Evolutionary conservation across 1,139 yeast genomes (phyloP).

Genomic region (Magnusiomyces fungicola): DNA sequence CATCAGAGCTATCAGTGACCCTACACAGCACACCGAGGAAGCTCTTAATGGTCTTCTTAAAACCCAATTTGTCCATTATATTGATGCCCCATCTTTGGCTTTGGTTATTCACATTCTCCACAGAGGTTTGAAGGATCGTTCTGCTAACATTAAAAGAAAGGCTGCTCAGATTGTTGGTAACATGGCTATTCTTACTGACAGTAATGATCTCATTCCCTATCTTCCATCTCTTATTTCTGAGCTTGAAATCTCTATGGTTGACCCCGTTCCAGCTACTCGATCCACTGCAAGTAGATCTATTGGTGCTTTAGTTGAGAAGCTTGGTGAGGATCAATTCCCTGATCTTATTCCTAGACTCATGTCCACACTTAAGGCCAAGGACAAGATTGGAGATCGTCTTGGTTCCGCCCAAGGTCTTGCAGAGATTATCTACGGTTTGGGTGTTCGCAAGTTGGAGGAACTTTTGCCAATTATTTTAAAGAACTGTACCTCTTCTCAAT

Average conservation of each 20-base stretch:
- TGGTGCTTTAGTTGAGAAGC: conserved; percentile 90
- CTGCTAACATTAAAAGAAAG: conserved; percentile 85
- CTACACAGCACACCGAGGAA: conserved; percentile 77
- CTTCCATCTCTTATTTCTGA: conserved; percentile 69
- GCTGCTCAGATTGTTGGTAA: conserved; percentile 98
- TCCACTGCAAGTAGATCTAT: conserved; percentile 97
- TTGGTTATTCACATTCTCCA: conserved; percentile 89
- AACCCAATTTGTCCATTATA: conserved; percentile 93
- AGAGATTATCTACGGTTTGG: conserved; percentile 89
- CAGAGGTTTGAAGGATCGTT: conserved; percentile 90
- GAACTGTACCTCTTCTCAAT: conserved; percentile 59
- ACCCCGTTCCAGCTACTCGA: conserved; percentile 95
- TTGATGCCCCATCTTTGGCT: conserved; percentile 96
- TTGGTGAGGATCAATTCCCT: conserved; percentile 96
- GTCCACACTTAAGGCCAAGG: conserved; percentile 67
- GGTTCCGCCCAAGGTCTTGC: conserved; percentile 98
- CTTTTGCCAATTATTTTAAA: conserved; percentile 70
- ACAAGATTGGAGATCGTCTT: conserved; percentile 83
- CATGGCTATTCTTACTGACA: conserved; percentile 92
- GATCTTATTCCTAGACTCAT: conserved; percentile 77
- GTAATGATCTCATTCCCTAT: conserved; percentile 79
- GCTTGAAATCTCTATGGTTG: conserved; percentile 92
- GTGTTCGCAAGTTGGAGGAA: conserved; percentile 80
- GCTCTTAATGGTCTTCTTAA: conserved; percentile 81
- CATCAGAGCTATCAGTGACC: conserved; percentile 92